phyloP scores from a whole-genome alignment of 2,329 filamentous ascomycete species.

The Fusarium tjaetaba region DNA sequence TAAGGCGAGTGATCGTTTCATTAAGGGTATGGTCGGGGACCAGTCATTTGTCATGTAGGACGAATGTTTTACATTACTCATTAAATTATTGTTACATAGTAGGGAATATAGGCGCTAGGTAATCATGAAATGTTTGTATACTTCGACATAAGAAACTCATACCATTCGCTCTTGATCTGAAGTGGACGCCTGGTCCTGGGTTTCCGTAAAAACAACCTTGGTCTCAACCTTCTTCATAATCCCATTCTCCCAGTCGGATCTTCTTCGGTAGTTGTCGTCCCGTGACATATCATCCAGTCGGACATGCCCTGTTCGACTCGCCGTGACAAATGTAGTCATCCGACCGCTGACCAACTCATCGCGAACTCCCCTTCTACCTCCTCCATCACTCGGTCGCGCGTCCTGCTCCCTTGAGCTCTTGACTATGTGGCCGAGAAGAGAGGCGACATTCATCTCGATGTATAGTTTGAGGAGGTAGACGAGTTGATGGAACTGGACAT shows the following conservation, averaged over 20 bases:
- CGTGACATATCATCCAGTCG: constrained; percentile 14
- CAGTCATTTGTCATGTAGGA: accelerated
- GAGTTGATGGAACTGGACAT: constrained; percentile 32
- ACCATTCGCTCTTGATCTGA: not conserved
- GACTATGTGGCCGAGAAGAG: constrained; percentile 25
- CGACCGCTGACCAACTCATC: constrained; percentile 5
- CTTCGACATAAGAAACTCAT: not conserved
- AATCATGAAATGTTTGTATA: not conserved
- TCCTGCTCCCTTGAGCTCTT: constrained; percentile 12
- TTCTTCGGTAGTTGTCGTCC: not conserved
- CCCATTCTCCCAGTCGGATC: constrained; percentile 8
- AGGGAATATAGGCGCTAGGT: not conserved
- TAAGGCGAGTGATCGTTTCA: accelerated
- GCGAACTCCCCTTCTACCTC: not conserved
- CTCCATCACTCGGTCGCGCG: not conserved
- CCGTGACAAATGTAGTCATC: constrained; percentile 24
- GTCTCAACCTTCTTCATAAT: constrained; percentile 29
- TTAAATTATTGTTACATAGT: not conserved
- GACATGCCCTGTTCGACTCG: constrained; percentile 21
- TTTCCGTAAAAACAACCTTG: constrained; percentile 2
- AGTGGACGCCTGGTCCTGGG: not conserved
- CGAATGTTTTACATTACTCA: not conserved
- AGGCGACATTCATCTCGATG: constrained; percentile 30
- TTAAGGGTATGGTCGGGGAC: no score
- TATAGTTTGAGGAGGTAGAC: constrained; percentile 29